Percentiles rank a stretch among this genome's conserved stretches.
phyloP scores from a whole-genome alignment of 441 rosid species.

The Pelargonium australe region DNA sequence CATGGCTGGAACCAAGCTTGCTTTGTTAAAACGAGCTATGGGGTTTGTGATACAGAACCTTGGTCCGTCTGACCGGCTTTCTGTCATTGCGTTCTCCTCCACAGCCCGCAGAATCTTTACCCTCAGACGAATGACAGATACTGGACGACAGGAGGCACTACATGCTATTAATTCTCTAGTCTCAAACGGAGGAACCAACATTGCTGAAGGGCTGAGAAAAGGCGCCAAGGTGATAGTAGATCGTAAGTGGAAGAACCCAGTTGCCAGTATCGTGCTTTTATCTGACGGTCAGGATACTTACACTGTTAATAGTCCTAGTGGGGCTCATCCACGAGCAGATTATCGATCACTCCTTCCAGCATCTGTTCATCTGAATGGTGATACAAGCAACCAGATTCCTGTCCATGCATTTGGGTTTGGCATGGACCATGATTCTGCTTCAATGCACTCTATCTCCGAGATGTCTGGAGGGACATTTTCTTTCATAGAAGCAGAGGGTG shows the following conservation, averaged over 20 bases:
- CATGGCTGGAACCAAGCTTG: constrained; percentile 73
- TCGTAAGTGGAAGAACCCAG: constrained; percentile 14
- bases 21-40: constrained; percentile 69
- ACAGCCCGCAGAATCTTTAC: constrained; percentile 10
- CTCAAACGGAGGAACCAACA: constrained; percentile 10
- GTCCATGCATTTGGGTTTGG: constrained; percentile 8
- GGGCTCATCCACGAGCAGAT: neutral
- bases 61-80: constrained; percentile 15
- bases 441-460: constrained; percentile 5
- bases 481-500: constrained; percentile 5
- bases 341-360: neutral
- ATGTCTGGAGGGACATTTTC: neutral
- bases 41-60: constrained; percentile 57
- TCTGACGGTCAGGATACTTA: constrained; percentile 15
- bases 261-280: constrained; percentile 12
- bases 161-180: constrained; percentile 8
- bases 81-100: constrained; percentile 17
- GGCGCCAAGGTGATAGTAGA: constrained; percentile 19
- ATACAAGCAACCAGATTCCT: neutral
- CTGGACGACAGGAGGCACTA: constrained; percentile 10
- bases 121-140: constrained; percentile 15
- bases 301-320: neutral
- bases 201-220: constrained; percentile 14
- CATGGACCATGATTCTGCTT: constrained; percentile 7
- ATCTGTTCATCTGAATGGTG: neutral